phyloP scores from a whole-genome alignment of 2,329 filamentous ascomycete genomes.

The Fusarium sp. region DNA sequence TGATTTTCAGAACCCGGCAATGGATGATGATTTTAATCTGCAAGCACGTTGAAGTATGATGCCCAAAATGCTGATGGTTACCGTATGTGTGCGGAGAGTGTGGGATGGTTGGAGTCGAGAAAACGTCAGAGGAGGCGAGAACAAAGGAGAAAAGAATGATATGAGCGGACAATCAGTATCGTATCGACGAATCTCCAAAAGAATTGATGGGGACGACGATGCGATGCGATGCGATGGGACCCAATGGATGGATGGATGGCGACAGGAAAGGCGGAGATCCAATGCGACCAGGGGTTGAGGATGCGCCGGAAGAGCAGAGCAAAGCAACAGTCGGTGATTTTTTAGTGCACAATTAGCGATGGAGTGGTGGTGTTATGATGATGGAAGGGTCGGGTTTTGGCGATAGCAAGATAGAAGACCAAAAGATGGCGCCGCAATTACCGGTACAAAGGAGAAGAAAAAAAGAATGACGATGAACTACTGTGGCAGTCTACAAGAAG shows the following conservation, averaged over 20 bases:
- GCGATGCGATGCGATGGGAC: not conserved
- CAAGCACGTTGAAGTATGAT: conserved; percentile 27
- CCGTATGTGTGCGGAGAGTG: conserved; percentile 27
- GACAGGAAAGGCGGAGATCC: conserved; percentile 33
- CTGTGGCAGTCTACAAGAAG: not conserved
- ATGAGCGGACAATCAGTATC: conserved; percentile 25
- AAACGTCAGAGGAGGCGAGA: conserved; percentile 23
- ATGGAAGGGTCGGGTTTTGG: not conserved
- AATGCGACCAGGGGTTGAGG: conserved; percentile 7
- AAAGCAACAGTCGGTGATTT: conserved; percentile 9
- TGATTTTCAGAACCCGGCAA: conserved; percentile 15
- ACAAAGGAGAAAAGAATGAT: conserved; percentile 23
- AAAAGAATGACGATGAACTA: not conserved
- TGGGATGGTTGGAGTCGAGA: conserved; percentile 19
- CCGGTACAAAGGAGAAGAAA: not conserved
- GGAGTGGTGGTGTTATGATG: conserved; percentile 1
- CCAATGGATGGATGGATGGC: conserved; percentile 21
- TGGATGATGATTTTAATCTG: conserved; percentile 7
- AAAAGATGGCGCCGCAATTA: not conserved
- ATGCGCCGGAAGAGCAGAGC: not conserved
- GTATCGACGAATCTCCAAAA: not conserved
- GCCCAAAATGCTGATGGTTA: conserved; percentile 36
- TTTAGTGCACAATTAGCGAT: conserved; percentile 22
- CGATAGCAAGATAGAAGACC: not conserved
- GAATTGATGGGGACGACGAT: not conserved